phyloP scores from a whole-genome alignment of 306 rosid species.

The Cicer yamashitae region DNA sequence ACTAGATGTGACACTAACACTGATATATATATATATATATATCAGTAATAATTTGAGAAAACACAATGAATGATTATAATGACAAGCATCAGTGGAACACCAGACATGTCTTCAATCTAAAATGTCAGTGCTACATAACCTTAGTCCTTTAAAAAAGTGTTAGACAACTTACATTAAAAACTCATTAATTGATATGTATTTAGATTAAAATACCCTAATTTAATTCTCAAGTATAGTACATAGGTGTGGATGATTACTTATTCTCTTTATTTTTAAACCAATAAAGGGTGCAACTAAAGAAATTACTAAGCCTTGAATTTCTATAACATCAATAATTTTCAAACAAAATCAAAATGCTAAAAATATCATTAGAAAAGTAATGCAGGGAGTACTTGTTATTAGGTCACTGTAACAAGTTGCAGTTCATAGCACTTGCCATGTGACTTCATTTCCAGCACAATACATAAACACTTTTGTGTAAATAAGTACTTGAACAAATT shows the following conservation, averaged over 20 bases:
- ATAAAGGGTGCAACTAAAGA: not conserved
- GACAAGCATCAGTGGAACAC: not conserved
- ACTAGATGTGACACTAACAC: not conserved
- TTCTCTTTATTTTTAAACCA: not conserved
- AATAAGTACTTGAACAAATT: slow-evolving; percentile 29
- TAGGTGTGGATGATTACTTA: not conserved
- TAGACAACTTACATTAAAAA: not conserved
- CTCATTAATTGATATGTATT: no score
- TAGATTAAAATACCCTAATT: not conserved
- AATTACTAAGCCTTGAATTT: no score
- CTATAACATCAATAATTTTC: not conserved
- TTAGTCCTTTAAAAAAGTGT: slow-evolving; percentile 1
- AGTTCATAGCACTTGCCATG: slow-evolving; percentile 3
- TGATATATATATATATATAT: no score
- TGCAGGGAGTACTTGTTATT: slow-evolving; percentile 9
- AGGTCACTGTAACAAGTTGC: not conserved
- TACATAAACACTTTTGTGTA: slow-evolving; percentile 2
- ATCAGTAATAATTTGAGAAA: not conserved
- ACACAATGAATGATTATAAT: not conserved
- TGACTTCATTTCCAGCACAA: slow-evolving; percentile 16
- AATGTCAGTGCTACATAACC: not conserved
- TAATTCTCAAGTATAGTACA: not conserved
- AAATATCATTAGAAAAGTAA: not conserved
- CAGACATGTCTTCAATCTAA: not conserved
- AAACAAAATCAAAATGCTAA: not conserved